Percentiles rank a stretch among this genome's conserved stretches.
Evolutionary conservation across 1,284 basidiomycete species (phyloP).

Genomic region (Vanrija humicola): DNA sequence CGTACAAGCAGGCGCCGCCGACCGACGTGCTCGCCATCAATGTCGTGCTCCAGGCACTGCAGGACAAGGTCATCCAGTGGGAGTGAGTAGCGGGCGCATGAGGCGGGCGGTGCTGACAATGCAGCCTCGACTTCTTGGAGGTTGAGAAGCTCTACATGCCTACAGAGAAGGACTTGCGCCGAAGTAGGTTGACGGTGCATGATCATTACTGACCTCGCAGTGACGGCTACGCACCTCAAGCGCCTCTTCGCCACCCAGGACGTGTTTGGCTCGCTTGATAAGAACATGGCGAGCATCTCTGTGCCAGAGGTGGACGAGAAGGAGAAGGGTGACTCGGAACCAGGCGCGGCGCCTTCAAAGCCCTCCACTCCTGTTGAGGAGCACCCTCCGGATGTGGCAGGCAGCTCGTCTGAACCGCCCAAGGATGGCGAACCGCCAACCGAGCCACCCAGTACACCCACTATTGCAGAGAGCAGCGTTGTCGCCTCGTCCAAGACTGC

Average conservation of each 20-base stretch:
- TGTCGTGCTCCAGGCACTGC: constrained; percentile 76
- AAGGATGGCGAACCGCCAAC: not conserved
- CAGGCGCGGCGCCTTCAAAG: constrained; percentile 12
- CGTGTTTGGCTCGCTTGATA: constrained; percentile 42
- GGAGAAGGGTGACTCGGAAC: constrained; percentile 18
- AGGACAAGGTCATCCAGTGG: constrained; percentile 96
- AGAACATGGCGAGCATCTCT: constrained; percentile 52
- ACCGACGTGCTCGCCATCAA: constrained; percentile 87
- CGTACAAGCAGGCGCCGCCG: constrained; percentile 73
- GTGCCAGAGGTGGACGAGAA: constrained; percentile 75
- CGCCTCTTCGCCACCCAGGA: constrained; percentile 54
- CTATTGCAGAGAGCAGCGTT: not conserved
- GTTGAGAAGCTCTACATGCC: constrained; percentile 53
- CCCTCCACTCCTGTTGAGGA: constrained; percentile 14
- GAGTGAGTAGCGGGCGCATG: constrained; percentile 51
- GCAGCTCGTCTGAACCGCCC: too few relatives aligned
- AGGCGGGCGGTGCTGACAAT: constrained; percentile 1
- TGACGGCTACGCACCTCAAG: constrained; percentile 51
- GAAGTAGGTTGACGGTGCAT: constrained; percentile 25
- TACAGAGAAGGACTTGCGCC: constrained; percentile 47
- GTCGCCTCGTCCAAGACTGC: too few relatives aligned
- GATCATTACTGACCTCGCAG: constrained; percentile 8
- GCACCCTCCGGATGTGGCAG: not conserved
- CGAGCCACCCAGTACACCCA: not conserved
- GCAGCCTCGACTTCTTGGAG: constrained; percentile 53